phyloP scores from a whole-genome alignment of 495 filamentous ascomycete species.

The Penicillium canariense region DNA sequence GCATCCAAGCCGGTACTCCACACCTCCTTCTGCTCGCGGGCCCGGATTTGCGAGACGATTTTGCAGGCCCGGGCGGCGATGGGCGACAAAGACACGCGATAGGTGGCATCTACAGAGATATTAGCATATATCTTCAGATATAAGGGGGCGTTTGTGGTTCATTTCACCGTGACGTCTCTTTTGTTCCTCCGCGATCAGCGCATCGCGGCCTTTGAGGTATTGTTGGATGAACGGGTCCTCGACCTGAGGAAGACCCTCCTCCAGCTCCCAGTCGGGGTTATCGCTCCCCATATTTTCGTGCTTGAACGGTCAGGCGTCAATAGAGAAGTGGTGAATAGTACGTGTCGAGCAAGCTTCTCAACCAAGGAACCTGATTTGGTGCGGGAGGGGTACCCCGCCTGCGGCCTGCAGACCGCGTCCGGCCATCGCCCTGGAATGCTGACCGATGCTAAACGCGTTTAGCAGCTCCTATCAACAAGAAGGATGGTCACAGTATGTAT shows the following conservation, averaged over 20 bases:
- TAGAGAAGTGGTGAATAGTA: too few relatives aligned
- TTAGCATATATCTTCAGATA: not conserved
- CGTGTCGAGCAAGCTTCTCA: not conserved
- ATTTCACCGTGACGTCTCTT: slow-evolving; percentile 74
- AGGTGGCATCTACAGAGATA: slow-evolving; percentile 31
- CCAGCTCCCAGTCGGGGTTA: slow-evolving; percentile 45
- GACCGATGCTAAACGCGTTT: not conserved
- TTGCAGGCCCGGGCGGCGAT: slow-evolving; percentile 69
- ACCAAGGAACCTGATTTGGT: not conserved
- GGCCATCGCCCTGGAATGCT: not conserved
- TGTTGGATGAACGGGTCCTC: slow-evolving; percentile 74
- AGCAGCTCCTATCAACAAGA: too few relatives aligned
- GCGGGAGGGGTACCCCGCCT: slow-evolving; percentile 1
- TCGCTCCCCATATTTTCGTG: slow-evolving; percentile 22
- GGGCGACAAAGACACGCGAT: slow-evolving; percentile 65
- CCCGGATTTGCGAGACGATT: slow-evolving; percentile 76
- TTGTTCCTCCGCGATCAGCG: slow-evolving; percentile 75
- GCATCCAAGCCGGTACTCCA: slow-evolving; percentile 73
- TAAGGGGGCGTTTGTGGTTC: not conserved
- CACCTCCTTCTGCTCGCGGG: slow-evolving; percentile 66
- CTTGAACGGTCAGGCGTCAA: not conserved
- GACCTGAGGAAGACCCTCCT: slow-evolving; percentile 51
- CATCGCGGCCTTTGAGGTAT: slow-evolving; percentile 73
- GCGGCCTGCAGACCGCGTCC: slow-evolving; percentile 10
- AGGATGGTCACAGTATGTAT: too few relatives aligned